phyloP scores from a whole-genome alignment of 495 filamentous ascomycete genomes.

The Neurospora sp. region DNA sequence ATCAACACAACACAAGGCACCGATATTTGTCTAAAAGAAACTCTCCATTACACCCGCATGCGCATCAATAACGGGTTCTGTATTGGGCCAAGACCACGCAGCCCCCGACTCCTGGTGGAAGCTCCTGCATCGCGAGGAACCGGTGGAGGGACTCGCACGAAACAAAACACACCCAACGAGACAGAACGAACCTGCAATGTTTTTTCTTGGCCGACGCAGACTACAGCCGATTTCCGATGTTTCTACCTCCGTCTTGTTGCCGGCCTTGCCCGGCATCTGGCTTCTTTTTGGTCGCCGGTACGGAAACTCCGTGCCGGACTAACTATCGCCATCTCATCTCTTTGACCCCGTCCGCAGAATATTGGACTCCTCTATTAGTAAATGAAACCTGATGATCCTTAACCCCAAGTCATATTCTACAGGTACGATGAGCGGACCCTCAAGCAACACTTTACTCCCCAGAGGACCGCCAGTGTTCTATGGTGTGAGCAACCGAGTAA shows the following conservation, averaged over 20 bases:
- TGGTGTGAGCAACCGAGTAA: background rate
- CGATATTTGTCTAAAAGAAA: background rate
- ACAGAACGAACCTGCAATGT: background rate
- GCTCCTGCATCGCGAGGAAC: background rate
- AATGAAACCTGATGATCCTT: background rate
- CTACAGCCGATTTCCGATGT: background rate
- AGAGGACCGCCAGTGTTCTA: background rate
- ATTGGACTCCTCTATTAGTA: background rate
- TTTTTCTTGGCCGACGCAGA: background rate
- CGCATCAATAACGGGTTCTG: background rate
- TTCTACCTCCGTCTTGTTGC: background rate
- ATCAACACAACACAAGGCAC: background rate
- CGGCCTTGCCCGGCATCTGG: background rate
- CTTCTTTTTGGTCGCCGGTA: background rate
- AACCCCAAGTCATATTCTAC: background rate
- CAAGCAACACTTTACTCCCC: background rate
- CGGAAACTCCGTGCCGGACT: background rate
- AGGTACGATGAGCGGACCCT: background rate
- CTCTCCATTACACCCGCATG: background rate
- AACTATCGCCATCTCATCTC: background rate
- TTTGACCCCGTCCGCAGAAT: background rate
- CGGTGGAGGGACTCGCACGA: background rate
- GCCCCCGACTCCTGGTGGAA: background rate
- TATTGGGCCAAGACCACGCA: background rate
- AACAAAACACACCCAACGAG: background rate